Conservation (phyloP, 2,329 filamentous ascomycete species). For the Aspergillus aculeatinus region DNA sequence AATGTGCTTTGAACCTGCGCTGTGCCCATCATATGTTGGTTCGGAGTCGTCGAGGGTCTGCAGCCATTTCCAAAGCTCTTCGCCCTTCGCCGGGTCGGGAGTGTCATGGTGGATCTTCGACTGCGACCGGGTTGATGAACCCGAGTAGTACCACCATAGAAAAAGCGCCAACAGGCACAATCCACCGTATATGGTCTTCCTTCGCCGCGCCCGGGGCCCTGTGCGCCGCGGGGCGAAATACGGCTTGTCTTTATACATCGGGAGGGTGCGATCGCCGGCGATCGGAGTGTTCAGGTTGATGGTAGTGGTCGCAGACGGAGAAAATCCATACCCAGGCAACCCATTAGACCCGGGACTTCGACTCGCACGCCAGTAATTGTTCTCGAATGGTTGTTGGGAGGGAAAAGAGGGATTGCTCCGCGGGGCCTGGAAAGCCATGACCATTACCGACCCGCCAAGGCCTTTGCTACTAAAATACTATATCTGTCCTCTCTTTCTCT, state of each 20-base stretch:
- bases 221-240: slow-evolving; percentile 59
- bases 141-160: slow-evolving; percentile 64
- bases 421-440: slow-evolving; percentile 61
- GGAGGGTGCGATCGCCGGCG: slow-evolving; percentile 63
- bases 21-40: slow-evolving; percentile 21
- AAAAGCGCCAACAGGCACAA: slow-evolving; percentile 57
- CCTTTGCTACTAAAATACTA: slow-evolving; percentile 6
- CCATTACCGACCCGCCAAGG: slow-evolving; percentile 5
- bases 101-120: slow-evolving; percentile 10
- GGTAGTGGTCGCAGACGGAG: slow-evolving; percentile 52
- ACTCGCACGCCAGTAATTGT: slow-evolving; percentile 63
- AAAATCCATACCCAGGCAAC: slow-evolving; percentile 40
- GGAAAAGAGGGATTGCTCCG: slow-evolving; percentile 69
- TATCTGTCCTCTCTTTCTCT: neutral
- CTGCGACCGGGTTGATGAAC: slow-evolving; percentile 21
- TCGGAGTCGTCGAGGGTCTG: slow-evolving; percentile 49
- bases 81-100: slow-evolving; percentile 37
- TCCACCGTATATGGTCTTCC: slow-evolving; percentile 59
- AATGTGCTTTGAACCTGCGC: slow-evolving; percentile 38
- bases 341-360: slow-evolving; percentile 46
- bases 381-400: slow-evolving; percentile 64
- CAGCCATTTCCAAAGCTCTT: slow-evolving; percentile 58
- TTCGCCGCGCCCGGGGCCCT: slow-evolving; percentile 60
- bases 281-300: slow-evolving; percentile 66
- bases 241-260: slow-evolving; percentile 99